Conservation (phyloP, 176 grass and related monocot species). For the Rhynchospora breviuscula region DNA sequence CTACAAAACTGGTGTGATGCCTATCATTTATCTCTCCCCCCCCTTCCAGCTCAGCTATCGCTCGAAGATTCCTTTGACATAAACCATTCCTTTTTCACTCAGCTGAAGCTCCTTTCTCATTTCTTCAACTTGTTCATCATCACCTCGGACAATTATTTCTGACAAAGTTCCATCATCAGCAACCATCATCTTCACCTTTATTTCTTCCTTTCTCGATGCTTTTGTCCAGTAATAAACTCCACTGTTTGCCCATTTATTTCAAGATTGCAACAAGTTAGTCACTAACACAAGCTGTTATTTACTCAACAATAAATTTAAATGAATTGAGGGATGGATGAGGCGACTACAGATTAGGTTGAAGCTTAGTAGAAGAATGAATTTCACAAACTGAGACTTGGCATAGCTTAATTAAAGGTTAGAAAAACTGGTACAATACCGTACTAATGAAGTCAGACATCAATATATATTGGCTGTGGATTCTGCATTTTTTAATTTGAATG, state of each 20-base stretch:
- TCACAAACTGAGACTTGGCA: not conserved
- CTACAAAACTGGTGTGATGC: conserved; percentile 30
- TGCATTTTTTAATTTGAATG: not conserved
- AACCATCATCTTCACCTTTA: conserved; percentile 82
- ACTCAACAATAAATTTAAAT: not conserved
- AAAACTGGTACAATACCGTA: not conserved
- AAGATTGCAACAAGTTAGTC: not conserved
- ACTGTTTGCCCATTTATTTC: conserved; percentile 24
- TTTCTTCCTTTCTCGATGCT: conserved; percentile 89
- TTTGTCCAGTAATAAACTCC: conserved; percentile 93
- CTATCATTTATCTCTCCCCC: not conserved
- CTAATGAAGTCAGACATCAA: not conserved
- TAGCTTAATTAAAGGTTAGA: not conserved
- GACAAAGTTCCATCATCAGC: conserved; percentile 47
- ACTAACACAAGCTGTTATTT: not conserved
- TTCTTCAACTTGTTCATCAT: conserved; percentile 81
- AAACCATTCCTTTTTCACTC: conserved; percentile 85
- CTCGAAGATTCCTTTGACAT: conserved; percentile 92
- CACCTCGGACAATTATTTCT: conserved; percentile 64
- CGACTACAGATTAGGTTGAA: not conserved
- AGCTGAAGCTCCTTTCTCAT: conserved; percentile 83
- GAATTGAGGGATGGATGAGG: not conserved
- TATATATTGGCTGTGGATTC: not conserved
- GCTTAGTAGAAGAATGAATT: not conserved
- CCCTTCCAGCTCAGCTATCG: conserved; percentile 22